Evolutionary conservation across 192 early-diverging fungal genomes (phyloP).

Genomic region (Backusella psychrophila): DNA sequence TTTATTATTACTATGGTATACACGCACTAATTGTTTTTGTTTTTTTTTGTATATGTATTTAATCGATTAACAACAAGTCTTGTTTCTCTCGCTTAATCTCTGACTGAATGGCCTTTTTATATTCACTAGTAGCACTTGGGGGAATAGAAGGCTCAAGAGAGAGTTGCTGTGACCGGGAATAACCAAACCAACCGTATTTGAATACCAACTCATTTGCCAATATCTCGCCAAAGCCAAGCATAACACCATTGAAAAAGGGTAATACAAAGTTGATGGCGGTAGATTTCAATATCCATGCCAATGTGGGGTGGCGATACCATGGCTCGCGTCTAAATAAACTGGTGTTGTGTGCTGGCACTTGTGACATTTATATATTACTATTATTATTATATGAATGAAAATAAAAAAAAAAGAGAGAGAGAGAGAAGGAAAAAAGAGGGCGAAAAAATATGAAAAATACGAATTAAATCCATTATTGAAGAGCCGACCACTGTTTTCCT

Average conservation of each 20-base stretch:
- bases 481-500: not conserved
- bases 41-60: not conserved
- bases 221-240: slow-evolving; percentile 81
- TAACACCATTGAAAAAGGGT: slow-evolving; percentile 59
- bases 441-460: not conserved
- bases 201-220: slow-evolving; percentile 76
- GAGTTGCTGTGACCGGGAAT: slow-evolving; percentile 14
- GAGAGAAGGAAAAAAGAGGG: not conserved
- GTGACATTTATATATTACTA: not conserved
- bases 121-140: slow-evolving; percentile 28
- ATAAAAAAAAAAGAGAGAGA: not conserved
- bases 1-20: not conserved
- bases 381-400: not conserved
- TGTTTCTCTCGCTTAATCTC: slow-evolving; percentile 15
- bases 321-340: slow-evolving; percentile 15
- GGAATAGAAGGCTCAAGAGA: slow-evolving; percentile 2
- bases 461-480: not conserved
- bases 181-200: slow-evolving; percentile 68
- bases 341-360: not conserved
- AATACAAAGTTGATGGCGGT: slow-evolving; percentile 55
- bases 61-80: slow-evolving; percentile 1
- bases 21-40: not conserved
- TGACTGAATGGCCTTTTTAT: slow-evolving; percentile 15
- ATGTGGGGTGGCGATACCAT: slow-evolving; percentile 35
- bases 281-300: slow-evolving; percentile 38